Evolutionary conservation across 805 yeast species (phyloP), one percentile per base, ranked within the genome.

Genomic region (Saturnispora dispora): DNA sequence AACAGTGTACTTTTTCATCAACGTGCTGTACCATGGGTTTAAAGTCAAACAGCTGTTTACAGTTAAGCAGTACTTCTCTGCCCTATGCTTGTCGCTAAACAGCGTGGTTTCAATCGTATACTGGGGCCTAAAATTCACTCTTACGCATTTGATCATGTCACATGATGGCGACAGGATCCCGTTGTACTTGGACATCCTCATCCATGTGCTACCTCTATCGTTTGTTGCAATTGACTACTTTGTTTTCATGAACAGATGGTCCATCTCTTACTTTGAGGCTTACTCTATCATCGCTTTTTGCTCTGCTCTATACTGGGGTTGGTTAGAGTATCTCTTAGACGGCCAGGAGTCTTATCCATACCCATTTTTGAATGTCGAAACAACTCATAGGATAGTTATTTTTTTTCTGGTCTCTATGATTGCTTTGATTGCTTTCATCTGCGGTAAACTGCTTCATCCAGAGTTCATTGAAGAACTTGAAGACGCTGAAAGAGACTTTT

Each of bases 91-190:
- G 45, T 77, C 80, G 0, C 58, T 81, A 17, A 90, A 84, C 61
- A 68, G 75, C 10, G 71, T 84, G 20, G 88, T 85, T 17, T 72
- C 86, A 0, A 33, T 68, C 1, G 77, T 85, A 15, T 85, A 85
- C 63, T 85, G 93, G 91, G 79, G 82, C 0, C 71, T 85, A 56
- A 69, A 81, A 55, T 52, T 83, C 17, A 77, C 80, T 58, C 73
- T 75, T 47, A 60, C 75, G 35, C 67, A 70, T 20, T 60, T 81
- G 50, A 81, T 85, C 37, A 65, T 76, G 47, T 67, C 69, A 27
- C 57, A 63, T 15, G 55, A 52, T 10, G 52, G 23, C 5, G 67
- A 56, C 5, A 58, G 64, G 5, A 69, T 83, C 27, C 81, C 85
- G 1, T 20, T 81, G 15, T 32, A 55, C 2, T 68, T 79, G 5